Evolutionary conservation across 139 green algal genomes (phyloP), one percentile per base, ranked within the genome.

Genomic region (Chlamydomonas asymmetrica): DNA sequence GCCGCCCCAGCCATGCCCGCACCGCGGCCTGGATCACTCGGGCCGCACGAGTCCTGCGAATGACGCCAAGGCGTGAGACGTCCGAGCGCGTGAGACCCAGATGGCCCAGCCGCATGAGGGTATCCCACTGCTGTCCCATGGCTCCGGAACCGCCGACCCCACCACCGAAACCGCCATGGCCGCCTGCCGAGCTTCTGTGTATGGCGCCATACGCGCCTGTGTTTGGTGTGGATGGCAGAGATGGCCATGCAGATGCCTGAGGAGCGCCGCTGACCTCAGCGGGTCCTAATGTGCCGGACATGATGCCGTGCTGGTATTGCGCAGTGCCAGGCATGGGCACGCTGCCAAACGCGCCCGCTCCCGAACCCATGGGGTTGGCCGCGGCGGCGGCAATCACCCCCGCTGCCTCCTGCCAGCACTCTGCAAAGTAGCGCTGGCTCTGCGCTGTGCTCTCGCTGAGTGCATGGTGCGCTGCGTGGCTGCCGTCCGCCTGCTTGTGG

Each of bases 31-130:
- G 70, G 13, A 76, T 76, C 38, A 61, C n/a, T 23, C 70, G 29
- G 2, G 57, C 70, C 13, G 70, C 70, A 39, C 20, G 40, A 31
- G 35, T 37, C 57, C 57, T 32, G 7, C 70, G 70, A 0, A 76
- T 37, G 40, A 37, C 29, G 18, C 67, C 56, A 39, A 76, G 40
- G 31, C 70, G 20, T 22, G 56, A 41, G 56, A 76, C 70, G 37
- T 76, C 70, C 6, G 70, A n/a, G 22, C 57, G 56, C 9, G 70
- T 76, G n/a, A 76, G 57, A 0, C 70, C 70, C 70, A 76, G 70
- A 56, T 76, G 70, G 18, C 70, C 70, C 40, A 76, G 57, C 70
- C 70, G 56, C 57, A 76, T 38, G 56, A 76, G 31, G 56, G 35
- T 45, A 40, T 76, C 70, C 70, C 70, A 76, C n/a, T n/a, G n/a